Base-by-base conservation (phyloP, 208 protist species). In the Leishmania amazonensis region DNA sequence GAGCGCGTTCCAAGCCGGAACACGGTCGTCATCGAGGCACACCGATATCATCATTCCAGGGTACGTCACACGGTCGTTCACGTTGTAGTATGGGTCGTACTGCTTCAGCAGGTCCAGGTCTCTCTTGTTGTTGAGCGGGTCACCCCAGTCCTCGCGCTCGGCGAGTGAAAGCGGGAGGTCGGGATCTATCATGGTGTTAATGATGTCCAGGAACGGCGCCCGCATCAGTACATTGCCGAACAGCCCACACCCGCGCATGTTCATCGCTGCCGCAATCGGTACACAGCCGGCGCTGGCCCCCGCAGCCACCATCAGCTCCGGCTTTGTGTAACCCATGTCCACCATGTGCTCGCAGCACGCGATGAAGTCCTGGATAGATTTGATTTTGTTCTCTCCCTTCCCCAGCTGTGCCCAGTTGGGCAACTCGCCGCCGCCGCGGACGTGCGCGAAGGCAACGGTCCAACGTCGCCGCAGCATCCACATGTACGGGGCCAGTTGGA, bases 81-180 rank as follows among this genome's bases (percentile, higher is more conserved):
- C 93, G 85, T 98, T 98, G 85, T 95, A 90, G 87, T 98, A 98
- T 0, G 95, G 93, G 79, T 98, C 95, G 80, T 97, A 98, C 47
- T 88, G 83, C 72, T 91, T 89, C 49, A 98, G 81, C 15, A 83
- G 68, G 28, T 88, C 88, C 42, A 96, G 80, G 76, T 98, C 95
- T 13, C 84, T 78, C 51, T 88, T 87, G 71, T 54, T 87, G 86
- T 97, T 93, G 42, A 97, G 89, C 72, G 96, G 96, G 85, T 98
- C 98, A 38, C 97, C 97, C 97, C 98, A 99, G 82, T 99, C 97
- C 47, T 96, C 92, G n/a, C 92, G 96, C 80, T 99, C 96, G 17
- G 89, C 94, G 5, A 97, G 80, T 45, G 96, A 98, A 24, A 99
- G 89, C 28, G 97, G 96, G 13, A 99, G 85, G 70, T 96, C 89